phyloP scores from a whole-genome alignment of 1,284 basidiomycete species.

The Ustilago curta region DNA sequence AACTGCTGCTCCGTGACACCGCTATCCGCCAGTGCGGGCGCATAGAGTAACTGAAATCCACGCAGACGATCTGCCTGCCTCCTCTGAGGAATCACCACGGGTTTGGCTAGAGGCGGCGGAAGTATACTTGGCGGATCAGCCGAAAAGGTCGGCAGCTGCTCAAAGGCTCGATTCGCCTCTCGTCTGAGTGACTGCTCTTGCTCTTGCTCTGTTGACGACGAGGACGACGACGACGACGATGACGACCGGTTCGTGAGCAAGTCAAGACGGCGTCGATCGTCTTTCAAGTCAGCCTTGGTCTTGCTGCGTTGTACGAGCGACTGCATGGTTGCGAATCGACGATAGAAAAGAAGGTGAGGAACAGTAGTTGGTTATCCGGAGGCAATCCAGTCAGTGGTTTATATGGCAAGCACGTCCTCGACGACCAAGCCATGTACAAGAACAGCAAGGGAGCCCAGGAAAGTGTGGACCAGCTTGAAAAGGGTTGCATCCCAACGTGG shows the following conservation, averaged over 20 bases:
- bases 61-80: slow-evolving; percentile 23
- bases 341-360: not conserved
- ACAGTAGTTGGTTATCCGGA: not conserved
- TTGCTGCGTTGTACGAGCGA: not conserved
- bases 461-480: no score
- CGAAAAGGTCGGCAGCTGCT: slow-evolving; percentile 11
- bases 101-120: slow-evolving; percentile 10
- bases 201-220: not conserved
- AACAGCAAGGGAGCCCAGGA: no score
- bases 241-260: not conserved
- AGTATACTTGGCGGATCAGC: slow-evolving; percentile 6
- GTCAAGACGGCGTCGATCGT: not conserved
- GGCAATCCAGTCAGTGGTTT: not conserved
- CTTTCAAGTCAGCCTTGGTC: not conserved
- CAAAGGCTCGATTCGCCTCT: slow-evolving; percentile 2
- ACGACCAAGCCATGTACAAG: no score
- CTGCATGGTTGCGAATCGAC: not conserved
- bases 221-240: not conserved
- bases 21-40: slow-evolving; percentile 9
- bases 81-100: slow-evolving; percentile 31
- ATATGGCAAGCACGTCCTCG: not conserved
- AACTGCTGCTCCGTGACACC: slow-evolving; percentile 19
- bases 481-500: no score
- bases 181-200: slow-evolving; percentile 5
- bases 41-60: slow-evolving; percentile 33